phyloP scores from a whole-genome alignment of 1,284 basidiomycete genomes.

The Boletellus deceptivus region DNA sequence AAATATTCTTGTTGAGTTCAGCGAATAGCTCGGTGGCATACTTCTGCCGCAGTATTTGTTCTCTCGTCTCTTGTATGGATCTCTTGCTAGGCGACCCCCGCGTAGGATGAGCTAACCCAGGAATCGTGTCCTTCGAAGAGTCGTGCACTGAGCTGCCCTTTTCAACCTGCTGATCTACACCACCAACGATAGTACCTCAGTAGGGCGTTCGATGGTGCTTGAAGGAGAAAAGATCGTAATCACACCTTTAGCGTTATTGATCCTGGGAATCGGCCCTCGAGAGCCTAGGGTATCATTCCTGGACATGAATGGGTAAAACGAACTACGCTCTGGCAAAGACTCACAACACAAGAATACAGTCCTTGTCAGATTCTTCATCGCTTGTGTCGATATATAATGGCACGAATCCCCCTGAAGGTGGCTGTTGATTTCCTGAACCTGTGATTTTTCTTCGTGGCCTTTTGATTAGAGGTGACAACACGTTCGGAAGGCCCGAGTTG shows the following conservation, averaged over 20 bases:
- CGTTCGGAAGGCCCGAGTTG: slow-evolving; percentile 24
- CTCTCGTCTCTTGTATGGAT: slow-evolving; percentile 39
- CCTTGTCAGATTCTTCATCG: slow-evolving; percentile 38
- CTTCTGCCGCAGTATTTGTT: slow-evolving; percentile 44
- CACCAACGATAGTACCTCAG: neutral
- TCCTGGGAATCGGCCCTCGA: slow-evolving; percentile 42
- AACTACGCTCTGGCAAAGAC: slow-evolving; percentile 18
- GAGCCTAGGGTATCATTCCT: slow-evolving; percentile 46
- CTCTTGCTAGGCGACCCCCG: slow-evolving; percentile 30
- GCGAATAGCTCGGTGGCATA: slow-evolving; percentile 74
- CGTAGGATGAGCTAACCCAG: slow-evolving; percentile 7
- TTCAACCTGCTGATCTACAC: slow-evolving; percentile 3
- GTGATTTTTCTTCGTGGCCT: neutral
- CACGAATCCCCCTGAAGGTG: slow-evolving; percentile 8
- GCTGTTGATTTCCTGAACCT: slow-evolving; percentile 10
- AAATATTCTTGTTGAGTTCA: slow-evolving; percentile 77
- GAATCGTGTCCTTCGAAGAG: slow-evolving; percentile 10
- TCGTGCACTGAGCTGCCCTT: slow-evolving; percentile 6
- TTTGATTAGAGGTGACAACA: slow-evolving; percentile 28
- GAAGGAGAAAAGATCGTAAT: neutral
- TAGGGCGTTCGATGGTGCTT: neutral
- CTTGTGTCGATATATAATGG: slow-evolving; percentile 32
- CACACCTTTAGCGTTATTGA: slow-evolving; percentile 15
- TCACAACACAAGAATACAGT: slow-evolving; percentile 48
- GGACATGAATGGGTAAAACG: neutral